Percentiles rank a stretch among this genome's conserved stretches.
Conservation (phyloP, 164 flowering plant genomes). For the Brasenia schreberi region DNA sequence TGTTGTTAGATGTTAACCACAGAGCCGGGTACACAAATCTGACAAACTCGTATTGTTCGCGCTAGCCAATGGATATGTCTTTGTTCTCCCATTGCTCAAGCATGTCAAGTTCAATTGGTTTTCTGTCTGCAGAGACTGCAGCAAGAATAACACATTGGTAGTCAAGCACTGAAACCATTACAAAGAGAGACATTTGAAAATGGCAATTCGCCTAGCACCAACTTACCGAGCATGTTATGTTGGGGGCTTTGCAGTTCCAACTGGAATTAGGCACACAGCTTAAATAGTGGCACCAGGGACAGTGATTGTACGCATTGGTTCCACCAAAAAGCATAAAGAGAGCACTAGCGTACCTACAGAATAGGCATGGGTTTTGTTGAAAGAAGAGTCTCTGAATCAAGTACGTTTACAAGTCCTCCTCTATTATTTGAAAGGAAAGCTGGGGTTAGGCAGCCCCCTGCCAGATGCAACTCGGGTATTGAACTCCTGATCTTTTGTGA, state of each 20-base stretch:
- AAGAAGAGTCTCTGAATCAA: too few species aligned
- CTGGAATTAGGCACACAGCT: slow-evolving; percentile 67
- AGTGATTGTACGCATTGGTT: slow-evolving; percentile 62
- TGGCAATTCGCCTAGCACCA: background rate
- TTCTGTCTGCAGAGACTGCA: slow-evolving; percentile 56
- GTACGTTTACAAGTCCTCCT: too few species aligned
- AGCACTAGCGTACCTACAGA: slow-evolving; percentile 47
- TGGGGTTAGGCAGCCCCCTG: too few species aligned
- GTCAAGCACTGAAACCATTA: background rate
- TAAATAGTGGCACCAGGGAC: slow-evolving; percentile 94
- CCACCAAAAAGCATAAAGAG: slow-evolving; percentile 62
- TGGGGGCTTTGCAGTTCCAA: slow-evolving; percentile 65
- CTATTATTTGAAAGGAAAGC: too few species aligned
- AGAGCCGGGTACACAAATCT: background rate
- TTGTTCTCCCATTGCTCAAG: slow-evolving; percentile 32
- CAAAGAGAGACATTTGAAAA: background rate
- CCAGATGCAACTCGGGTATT: too few species aligned
- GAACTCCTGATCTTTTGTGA: too few species aligned
- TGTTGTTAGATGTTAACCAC: background rate
- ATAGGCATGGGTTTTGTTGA: background rate
- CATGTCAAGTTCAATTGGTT: slow-evolving; percentile 59
- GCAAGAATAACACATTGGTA: background rate
- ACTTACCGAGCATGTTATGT: slow-evolving; percentile 51
- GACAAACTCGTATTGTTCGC: background rate
- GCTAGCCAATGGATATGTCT: background rate